Evolutionary conservation across 352 stramenopile species (phyloP).

Genomic region (Globisporangium cederbergense): DNA sequence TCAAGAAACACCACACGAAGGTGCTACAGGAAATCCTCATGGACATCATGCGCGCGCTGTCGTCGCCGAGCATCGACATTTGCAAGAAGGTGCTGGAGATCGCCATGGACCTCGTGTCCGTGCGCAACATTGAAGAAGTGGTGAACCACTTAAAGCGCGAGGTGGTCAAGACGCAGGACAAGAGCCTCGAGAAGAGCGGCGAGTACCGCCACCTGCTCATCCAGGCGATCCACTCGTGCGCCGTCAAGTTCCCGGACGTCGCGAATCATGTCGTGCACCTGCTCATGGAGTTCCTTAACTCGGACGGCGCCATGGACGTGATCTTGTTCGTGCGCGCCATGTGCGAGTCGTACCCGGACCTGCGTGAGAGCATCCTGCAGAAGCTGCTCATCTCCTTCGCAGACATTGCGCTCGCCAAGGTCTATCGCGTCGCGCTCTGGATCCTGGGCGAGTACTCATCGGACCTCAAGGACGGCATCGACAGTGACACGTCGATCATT

Average conservation of each 20-base stretch:
- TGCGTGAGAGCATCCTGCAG: conserved; percentile 90
- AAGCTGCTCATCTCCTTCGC: conserved; percentile 95
- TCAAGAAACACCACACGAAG: conserved; percentile 98
- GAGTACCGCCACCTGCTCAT: conserved; percentile 98
- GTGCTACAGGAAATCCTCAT: conserved; percentile 98
- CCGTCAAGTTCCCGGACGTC: conserved; percentile 97
- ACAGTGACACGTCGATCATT: conserved; percentile 74
- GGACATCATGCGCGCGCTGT: conserved; percentile 98
- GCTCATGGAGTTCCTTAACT: conserved; percentile 99
- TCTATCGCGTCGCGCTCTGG: conserved; percentile 98
- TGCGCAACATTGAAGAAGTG: conserved; percentile 98
- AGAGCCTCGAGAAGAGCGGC: conserved; percentile 91
- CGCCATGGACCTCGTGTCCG: conserved; percentile 96
- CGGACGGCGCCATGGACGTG: conserved; percentile 97
- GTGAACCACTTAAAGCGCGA: conserved; percentile 89
- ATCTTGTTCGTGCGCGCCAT: conserved; percentile 98
- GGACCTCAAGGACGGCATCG: conserved; percentile 28
- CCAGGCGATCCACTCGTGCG: conserved; percentile 96
- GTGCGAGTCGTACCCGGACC: conserved; percentile 94
- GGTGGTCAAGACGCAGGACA: conserved; percentile 89
- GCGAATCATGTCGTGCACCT: conserved; percentile 97
- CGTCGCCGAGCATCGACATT: conserved; percentile 97
- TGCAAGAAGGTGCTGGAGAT: conserved; percentile 99
- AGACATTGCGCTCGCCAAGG: conserved; percentile 92
- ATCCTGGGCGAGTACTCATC: conserved; percentile 93